phyloP scores from a whole-genome alignment of 208 protist species.

The Endotrypanum monterogeii region DNA sequence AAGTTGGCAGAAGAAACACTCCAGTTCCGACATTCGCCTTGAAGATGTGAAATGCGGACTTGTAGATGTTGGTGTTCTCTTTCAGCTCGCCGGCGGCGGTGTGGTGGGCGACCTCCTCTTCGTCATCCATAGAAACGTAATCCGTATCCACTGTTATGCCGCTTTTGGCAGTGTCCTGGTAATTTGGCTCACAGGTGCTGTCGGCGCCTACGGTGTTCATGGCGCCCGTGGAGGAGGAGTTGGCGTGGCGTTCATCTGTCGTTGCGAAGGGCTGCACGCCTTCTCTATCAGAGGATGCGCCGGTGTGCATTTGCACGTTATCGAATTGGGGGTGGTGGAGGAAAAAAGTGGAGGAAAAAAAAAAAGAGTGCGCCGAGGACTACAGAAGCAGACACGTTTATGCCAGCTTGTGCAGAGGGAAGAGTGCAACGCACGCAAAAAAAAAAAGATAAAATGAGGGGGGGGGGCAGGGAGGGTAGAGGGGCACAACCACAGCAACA shows the following conservation, averaged over 20 bases:
- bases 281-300: not conserved
- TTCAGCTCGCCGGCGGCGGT: constrained; percentile 35
- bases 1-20: constrained; percentile 79
- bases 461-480: not conserved
- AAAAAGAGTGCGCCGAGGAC: not conserved
- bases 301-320: not conserved
- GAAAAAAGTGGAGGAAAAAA: not conserved
- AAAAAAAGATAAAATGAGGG: not conserved
- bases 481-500: not conserved
- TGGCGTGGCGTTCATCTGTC: constrained; percentile 30
- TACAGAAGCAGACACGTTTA: not conserved
- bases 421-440: no score
- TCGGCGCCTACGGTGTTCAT: constrained; percentile 42
- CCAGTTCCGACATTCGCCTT: constrained; percentile 88
- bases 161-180: constrained; percentile 14
- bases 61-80: constrained; percentile 69
- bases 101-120: constrained; percentile 6
- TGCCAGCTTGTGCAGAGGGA: no score
- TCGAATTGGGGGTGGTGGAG: not conserved
- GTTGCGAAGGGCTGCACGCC: not conserved
- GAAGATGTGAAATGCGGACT: constrained; percentile 85
- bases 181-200: not conserved
- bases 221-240: constrained; percentile 41
- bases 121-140: constrained; percentile 44
- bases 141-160: constrained; percentile 23